These are phyloP conservation scores for Spiromastix sp. DNA, from an alignment of 2,329 filamentous ascomycete species.

Conservation along the genomic window DNA sequence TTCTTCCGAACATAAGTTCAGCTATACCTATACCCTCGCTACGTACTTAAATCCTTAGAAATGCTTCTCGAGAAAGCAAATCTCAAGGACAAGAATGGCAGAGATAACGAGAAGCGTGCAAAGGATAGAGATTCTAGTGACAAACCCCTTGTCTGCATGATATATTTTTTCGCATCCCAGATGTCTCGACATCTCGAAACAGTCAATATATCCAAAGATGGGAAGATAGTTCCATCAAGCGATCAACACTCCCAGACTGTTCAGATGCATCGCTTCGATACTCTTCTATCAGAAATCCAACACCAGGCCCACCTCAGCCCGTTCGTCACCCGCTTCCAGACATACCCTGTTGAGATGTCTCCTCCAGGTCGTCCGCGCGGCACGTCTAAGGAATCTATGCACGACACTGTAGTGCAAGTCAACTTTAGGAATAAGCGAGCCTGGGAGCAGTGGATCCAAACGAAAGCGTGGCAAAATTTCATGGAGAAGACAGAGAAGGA, in stretches of 20 bases:
- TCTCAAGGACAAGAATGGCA: conserved; percentile 5
- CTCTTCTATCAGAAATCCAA: conserved; percentile 15
- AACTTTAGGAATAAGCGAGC: conserved; percentile 17
- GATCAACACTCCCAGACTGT: background rate
- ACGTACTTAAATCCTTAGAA: too few relatives aligned
- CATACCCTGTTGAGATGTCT: conserved; percentile 17
- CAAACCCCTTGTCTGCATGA: conserved; percentile 16
- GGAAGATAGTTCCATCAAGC: conserved; percentile 2
- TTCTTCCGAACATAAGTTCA: too few relatives aligned
- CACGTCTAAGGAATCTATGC: conserved; percentile 14
- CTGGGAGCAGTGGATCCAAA: conserved; percentile 16
- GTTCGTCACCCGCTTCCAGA: conserved; percentile 17
- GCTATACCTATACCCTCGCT: too few relatives aligned
- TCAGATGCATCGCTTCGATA: conserved; percentile 15
- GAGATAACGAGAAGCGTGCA: background rate
- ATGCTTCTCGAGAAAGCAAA: conserved; percentile 3
- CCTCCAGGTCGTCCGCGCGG: conserved; percentile 9
- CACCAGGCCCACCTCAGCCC: conserved; percentile 17
- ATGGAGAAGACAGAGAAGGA: conserved; percentile 17
- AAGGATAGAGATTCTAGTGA: background rate
- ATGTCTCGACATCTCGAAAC: conserved; percentile 17
- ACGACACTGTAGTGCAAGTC: conserved; percentile 18
- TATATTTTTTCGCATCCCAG: conserved; percentile 19
- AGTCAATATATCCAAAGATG: conserved; percentile 9
- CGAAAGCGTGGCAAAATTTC: conserved; percentile 18